Evolutionary conservation across 345 rosid species (phyloP).

Genomic region (Zanthoxylum bungeanum): DNA sequence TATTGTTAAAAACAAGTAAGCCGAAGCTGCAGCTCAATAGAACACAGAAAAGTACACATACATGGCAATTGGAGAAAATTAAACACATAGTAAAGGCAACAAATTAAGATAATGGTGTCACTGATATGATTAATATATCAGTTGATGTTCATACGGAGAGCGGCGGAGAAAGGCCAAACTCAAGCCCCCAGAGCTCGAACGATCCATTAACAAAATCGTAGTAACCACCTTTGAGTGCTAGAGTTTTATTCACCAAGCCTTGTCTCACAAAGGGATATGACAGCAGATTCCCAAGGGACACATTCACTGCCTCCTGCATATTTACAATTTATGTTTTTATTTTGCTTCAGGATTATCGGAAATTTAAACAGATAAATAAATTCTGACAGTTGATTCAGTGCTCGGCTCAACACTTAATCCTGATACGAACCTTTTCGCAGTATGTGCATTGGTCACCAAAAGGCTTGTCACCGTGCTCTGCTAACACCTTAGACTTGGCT

Average conservation of each 20-base stretch:
- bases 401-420: too few species aligned
- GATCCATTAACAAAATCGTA: constrained; percentile 78
- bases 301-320: constrained; percentile 93
- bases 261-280: constrained; percentile 94
- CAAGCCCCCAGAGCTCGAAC: constrained; percentile 96
- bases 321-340: background rate
- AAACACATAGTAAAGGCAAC: constrained; percentile 1
- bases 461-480: constrained; percentile 33
- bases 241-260: constrained; percentile 78
- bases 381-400: too few species aligned
- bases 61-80: constrained; percentile 3
- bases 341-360: background rate
- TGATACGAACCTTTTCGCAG: constrained; percentile 96
- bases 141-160: constrained; percentile 74
- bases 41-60: constrained; percentile 27
- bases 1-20: constrained; percentile 14
- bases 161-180: constrained; percentile 63
- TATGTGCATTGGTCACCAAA: constrained; percentile 48
- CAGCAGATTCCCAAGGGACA: constrained; percentile 78
- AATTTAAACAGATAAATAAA: too few species aligned
- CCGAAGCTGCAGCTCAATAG: constrained; percentile 6
- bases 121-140: constrained; percentile 11
- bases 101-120: constrained; percentile 26
- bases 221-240: constrained; percentile 82
- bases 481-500: constrained; percentile 65